These are phyloP conservation scores for Fomitopsis pinicola DNA, from an alignment of 1,284 basidiomycete species.

Conservation along the genomic window DNA sequence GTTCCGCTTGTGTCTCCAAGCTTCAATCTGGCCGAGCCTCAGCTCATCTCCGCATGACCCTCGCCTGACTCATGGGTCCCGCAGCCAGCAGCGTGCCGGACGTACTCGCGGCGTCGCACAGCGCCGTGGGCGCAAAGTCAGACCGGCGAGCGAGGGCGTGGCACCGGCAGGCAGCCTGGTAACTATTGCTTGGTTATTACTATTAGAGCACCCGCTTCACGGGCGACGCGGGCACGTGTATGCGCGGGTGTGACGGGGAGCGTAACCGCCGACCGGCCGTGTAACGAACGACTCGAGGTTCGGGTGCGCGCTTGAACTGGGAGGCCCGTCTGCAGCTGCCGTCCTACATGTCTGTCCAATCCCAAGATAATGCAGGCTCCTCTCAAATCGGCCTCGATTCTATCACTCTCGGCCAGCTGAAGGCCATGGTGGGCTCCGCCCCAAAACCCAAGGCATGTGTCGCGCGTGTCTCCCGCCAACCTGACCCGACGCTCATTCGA, in stretches of 20 bases:
- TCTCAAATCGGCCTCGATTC: slow-evolving; percentile 47
- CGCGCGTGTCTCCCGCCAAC: slow-evolving; percentile 1
- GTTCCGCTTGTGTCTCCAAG: not conserved
- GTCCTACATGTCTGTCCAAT: slow-evolving; percentile 15
- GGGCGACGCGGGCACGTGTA: not conserved
- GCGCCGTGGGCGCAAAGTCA: not conserved
- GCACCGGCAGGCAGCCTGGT: not conserved
- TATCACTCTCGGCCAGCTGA: slow-evolving; percentile 80
- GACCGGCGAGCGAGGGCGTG: not conserved
- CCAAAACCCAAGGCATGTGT: slow-evolving; percentile 71
- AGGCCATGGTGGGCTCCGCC: slow-evolving; percentile 62
- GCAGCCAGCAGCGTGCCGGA: slow-evolving; percentile 1
- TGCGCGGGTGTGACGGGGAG: not conserved
- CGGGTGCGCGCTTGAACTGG: not conserved
- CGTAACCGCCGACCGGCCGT: not conserved
- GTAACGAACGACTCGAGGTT: not conserved
- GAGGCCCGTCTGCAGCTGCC: slow-evolving; percentile 17
- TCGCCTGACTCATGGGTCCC: not conserved
- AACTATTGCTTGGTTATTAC: too few species aligned
- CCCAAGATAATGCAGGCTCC: slow-evolving; percentile 16
- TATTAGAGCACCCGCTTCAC: not conserved
- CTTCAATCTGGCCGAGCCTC: not conserved
- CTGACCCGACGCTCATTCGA: slow-evolving; percentile 11
- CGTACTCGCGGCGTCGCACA: not conserved
- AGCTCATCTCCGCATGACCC: slow-evolving; percentile 2